phyloP scores from a whole-genome alignment of 768 basidiomycete species.

The Psilocybe subaeruginosa region DNA sequence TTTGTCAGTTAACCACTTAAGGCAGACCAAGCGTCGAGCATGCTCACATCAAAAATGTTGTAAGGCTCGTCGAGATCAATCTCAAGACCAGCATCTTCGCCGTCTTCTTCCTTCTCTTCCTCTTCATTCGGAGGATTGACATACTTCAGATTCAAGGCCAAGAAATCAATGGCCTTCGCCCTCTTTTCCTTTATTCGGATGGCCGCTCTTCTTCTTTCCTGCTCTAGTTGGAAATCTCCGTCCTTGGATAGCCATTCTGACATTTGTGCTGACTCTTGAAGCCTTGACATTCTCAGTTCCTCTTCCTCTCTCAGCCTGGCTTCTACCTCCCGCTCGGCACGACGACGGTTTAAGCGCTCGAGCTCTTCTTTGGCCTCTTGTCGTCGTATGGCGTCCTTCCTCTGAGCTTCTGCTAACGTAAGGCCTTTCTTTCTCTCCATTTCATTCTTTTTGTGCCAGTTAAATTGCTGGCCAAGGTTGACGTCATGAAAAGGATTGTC shows the following conservation, averaged over 20 bases:
- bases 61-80: conserved; percentile 99
- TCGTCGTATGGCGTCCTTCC: conserved; percentile 76
- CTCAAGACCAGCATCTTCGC: conserved; percentile 84
- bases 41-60: conserved; percentile 89
- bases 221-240: conserved; percentile 95
- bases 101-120: conserved; percentile 60
- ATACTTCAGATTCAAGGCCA: conserved; percentile 95
- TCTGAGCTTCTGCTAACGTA: conserved; percentile 74
- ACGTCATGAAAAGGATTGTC: conserved; percentile 99
- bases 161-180: conserved; percentile 98
- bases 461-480: conserved; percentile 94
- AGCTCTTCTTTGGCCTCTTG: conserved; percentile 96
- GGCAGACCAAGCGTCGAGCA: neutral
- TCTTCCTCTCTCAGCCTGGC: conserved; percentile 90
- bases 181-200: conserved; percentile 96
- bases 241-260: conserved; percentile 98
- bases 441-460: conserved; percentile 99
- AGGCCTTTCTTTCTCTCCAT: conserved; percentile 92
- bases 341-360: conserved; percentile 84
- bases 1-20: conserved; percentile 13
- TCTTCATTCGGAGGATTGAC: conserved; percentile 75
- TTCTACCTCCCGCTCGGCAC: conserved; percentile 93
- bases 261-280: conserved; percentile 97
- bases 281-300: conserved; percentile 82
- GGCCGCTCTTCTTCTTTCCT: conserved; percentile 86